Conservation (phyloP, 768 basidiomycete species). For the Lentinula raphanica region DNA sequence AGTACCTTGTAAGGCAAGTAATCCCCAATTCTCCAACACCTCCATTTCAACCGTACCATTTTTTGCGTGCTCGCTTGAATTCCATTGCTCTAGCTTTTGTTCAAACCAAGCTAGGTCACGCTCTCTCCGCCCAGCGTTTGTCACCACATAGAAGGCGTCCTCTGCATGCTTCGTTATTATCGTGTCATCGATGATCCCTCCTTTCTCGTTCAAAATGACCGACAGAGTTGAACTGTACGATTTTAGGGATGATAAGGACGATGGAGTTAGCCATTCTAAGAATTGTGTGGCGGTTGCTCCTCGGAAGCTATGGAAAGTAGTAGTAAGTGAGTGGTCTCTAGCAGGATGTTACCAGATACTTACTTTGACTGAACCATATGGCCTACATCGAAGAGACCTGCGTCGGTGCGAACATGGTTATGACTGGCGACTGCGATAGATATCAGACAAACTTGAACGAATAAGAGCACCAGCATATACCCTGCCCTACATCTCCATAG, state of each 20-base stretch:
- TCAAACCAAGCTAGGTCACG: slow-evolving; percentile 78
- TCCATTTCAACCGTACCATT: slow-evolving; percentile 73
- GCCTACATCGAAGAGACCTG: slow-evolving; percentile 92
- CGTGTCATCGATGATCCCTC: slow-evolving; percentile 96
- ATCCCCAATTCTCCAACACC: slow-evolving; percentile 77
- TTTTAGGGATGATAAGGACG: slow-evolving; percentile 61
- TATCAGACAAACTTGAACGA: not conserved
- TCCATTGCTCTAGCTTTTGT: slow-evolving; percentile 72
- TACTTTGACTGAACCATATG: slow-evolving; percentile 97
- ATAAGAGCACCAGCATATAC: slow-evolving; percentile 28
- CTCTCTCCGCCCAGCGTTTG: slow-evolving; percentile 85
- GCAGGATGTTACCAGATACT: too few relatives aligned
- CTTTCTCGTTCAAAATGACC: slow-evolving; percentile 80
- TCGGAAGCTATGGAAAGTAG: slow-evolving; percentile 53
- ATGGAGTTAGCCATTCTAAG: slow-evolving; percentile 87
- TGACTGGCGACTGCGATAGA: slow-evolving; percentile 72
- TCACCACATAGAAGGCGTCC: slow-evolving; percentile 89
- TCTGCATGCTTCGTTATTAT: slow-evolving; percentile 82
- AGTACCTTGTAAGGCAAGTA: slow-evolving; percentile 87
- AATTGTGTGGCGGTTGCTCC: slow-evolving; percentile 76
- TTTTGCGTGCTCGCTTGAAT: slow-evolving; percentile 44
- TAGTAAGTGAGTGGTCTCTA: not conserved
- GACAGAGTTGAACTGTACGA: slow-evolving; percentile 82
- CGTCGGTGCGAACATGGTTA: slow-evolving; percentile 75
- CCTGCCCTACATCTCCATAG: slow-evolving; percentile 80